Percentiles rank a stretch among this genome's conserved stretches.
These are phyloP conservation scores for Tritrichomonas foetus DNA, from an alignment of 208 protist genomes.

Conservation along the genomic window DNA sequence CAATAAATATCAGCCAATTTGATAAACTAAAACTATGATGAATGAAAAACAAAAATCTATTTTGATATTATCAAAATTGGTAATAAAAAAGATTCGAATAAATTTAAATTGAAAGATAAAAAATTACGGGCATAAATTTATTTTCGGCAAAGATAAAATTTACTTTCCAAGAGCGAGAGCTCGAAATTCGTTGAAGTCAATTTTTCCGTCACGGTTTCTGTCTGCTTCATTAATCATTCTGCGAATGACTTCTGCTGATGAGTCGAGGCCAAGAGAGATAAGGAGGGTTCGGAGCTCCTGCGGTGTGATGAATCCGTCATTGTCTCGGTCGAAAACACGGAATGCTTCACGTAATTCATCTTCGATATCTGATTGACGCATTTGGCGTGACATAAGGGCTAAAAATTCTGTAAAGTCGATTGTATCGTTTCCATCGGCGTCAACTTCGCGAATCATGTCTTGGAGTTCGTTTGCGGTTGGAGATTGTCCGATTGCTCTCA, in stretches of 20 bases:
- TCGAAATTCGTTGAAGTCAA: conserved; percentile 87
- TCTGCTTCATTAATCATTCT: conserved; percentile 69
- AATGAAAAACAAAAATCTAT: too few species aligned
- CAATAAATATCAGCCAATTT: too few species aligned
- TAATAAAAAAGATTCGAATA: too few species aligned
- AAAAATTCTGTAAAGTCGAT: conserved; percentile 91
- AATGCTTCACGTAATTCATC: conserved; percentile 69
- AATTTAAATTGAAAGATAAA: too few species aligned
- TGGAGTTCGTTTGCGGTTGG: conserved; percentile 69
- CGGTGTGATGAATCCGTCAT: conserved; percentile 66
- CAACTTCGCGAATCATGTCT: conserved; percentile 88
- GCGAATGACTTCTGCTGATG: conserved; percentile 65
- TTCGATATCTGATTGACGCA: conserved; percentile 63
- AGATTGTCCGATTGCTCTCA: conserved; percentile 25
- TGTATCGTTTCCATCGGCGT: conserved; percentile 89
- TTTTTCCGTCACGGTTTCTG: conserved; percentile 81
- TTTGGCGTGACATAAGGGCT: conserved; percentile 62
- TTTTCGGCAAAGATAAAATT: conserved; percentile 1
- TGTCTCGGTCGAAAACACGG: conserved; percentile 67
- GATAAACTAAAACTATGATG: too few species aligned
- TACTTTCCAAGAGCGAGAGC: conserved; percentile 36
- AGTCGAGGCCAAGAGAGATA: conserved; percentile 65
- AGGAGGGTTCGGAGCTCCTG: conserved; percentile 65
- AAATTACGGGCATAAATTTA: too few species aligned
- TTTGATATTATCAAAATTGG: too few species aligned